Base-by-base conservation (phyloP, 2,329 filamentous ascomycete species). In the Penicillium sp. region DNA sequence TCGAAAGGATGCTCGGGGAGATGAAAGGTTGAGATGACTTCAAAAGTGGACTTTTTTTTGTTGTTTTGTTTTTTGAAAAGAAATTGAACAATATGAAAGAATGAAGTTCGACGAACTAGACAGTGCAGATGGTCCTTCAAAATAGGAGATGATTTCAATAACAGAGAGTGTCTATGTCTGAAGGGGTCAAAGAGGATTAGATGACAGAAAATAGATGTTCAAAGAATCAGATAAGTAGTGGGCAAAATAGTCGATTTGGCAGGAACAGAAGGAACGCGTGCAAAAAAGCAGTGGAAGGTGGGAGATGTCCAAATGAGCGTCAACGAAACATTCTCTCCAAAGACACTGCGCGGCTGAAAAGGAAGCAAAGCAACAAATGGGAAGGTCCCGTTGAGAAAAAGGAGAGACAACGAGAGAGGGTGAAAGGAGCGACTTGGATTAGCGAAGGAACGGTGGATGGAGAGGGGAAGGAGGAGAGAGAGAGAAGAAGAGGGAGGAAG, bases 111-210 rank as follows among this genome's bases (percentile, higher is more conserved):
- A 45, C 35, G 28, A 48, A 26, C 23, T 49, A 57, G 49, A 54
- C 51, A 52, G 40, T 38, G 56, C 45, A 58, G 50, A 58, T 58
- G 35, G 26, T 55, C 52, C 50, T 53, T 58, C 50, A 50, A 54
- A 53, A 50, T 58, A 54, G 52, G 30, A 35, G 53, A 56, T 56
- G 53, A 50, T 56, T 47, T 14, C 47, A 56, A 58, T 58, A 53
- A 49, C 51, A 49, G 56, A 53, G 35, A 20, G 56, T 40, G 47
- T 54, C 35, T 58, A 58, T 51, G 51, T 28, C 35, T 21, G 51
- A 59, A 47, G 35, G 46, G 45, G 35, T 47, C 40, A 52, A 43
- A 56, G 53, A 55, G 57, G 43, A 50, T 49, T 56, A 59, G 52
- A 59, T 59, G 52, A 53, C 42, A 52, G 52, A 42, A 35, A 46